Evolutionary conservation across 345 rosid genomes (phyloP).

Genomic region (Tarenaya hassleriana): DNA sequence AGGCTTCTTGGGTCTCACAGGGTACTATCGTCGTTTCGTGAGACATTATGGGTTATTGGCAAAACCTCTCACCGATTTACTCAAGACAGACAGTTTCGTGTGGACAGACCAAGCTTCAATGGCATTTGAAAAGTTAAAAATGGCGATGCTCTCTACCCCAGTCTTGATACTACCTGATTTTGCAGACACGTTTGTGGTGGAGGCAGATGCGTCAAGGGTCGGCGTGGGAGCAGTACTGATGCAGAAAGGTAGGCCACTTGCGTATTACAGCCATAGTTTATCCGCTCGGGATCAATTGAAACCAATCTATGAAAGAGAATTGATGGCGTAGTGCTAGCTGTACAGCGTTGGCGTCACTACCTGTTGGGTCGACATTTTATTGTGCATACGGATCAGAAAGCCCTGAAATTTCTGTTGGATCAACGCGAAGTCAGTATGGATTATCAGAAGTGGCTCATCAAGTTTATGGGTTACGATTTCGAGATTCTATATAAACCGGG

Average conservation of each 20-base stretch:
- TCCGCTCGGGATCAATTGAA: too few species aligned
- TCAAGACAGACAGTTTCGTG: not conserved
- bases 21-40: not conserved
- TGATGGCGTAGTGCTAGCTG: not conserved
- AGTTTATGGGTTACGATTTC: too few species aligned
- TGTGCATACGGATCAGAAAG: not conserved
- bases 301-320: too few species aligned
- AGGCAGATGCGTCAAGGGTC: not conserved
- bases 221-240: not conserved
- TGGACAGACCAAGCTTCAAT: not conserved
- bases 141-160: not conserved
- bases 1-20: not conserved
- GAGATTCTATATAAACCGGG: too few species aligned
- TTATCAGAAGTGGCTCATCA: too few species aligned
- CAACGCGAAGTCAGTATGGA: too few species aligned
- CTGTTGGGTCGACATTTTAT: not conserved
- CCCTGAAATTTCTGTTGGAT: too few species aligned
- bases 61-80: not conserved
- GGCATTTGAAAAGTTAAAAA: not conserved
- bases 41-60: not conserved
- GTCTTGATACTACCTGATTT: not conserved
- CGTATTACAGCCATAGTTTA: not conserved
- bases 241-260: accelerated
- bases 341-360: not conserved
- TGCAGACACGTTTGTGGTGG: not conserved